Conservation (phyloP, 495 filamentous ascomycete species). For the Staphylotrichum tortipilum region DNA sequence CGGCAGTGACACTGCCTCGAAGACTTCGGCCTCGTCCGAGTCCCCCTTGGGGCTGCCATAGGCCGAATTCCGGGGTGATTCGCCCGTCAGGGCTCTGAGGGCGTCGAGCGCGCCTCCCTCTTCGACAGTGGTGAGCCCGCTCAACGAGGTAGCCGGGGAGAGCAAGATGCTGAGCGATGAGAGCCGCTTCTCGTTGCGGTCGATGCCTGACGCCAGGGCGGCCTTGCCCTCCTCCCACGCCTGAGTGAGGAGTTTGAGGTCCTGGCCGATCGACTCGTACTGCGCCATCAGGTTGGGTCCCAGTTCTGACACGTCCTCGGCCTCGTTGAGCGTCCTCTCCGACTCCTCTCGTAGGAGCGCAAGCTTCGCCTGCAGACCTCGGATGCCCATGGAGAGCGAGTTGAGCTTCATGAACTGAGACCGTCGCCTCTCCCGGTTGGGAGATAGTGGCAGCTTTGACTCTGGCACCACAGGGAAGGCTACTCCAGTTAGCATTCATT, state of each 20-base stretch:
- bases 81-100: constrained; percentile 66
- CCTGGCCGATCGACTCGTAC: constrained; percentile 88
- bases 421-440: constrained; percentile 69
- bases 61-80: constrained; percentile 33
- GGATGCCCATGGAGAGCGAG: constrained; percentile 81
- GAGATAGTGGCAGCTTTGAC: constrained; percentile 60
- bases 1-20: constrained; percentile 79
- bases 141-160: constrained; percentile 71
- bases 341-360: constrained; percentile 87
- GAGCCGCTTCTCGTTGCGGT: constrained; percentile 59
- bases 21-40: constrained; percentile 66
- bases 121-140: constrained; percentile 74
- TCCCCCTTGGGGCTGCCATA: constrained; percentile 21
- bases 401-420: constrained; percentile 78
- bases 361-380: constrained; percentile 89
- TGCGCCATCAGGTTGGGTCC: constrained; percentile 71
- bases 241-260: constrained; percentile 71
- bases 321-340: constrained; percentile 61
- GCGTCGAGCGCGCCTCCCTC: constrained; percentile 66
- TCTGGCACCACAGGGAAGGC: constrained; percentile 40
- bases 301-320: constrained; percentile 63
- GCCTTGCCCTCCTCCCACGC: constrained; percentile 87
- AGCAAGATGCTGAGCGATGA: constrained; percentile 61
- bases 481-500: constrained; percentile 9
- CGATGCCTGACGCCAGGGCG: constrained; percentile 63